Evolutionary conservation across 2,329 filamentous ascomycete genomes (phyloP).

Genomic region (Ophiostoma australiae): DNA sequence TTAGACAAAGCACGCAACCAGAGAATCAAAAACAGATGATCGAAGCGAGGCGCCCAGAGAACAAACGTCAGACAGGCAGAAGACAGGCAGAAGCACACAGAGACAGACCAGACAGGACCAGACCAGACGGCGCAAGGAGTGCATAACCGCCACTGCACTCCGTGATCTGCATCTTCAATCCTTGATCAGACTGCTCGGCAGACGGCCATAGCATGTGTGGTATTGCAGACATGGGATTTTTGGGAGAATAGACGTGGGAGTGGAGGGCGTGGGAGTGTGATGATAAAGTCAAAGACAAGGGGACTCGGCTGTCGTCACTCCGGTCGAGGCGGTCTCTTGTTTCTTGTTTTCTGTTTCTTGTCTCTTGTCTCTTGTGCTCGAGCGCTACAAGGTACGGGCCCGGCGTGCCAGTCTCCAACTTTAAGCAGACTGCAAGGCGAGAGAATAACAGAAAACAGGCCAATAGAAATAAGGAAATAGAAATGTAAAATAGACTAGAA

Average conservation of each 20-base stretch:
- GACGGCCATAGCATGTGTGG: neutral
- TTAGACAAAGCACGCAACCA: conserved; percentile 16
- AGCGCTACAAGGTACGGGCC: neutral
- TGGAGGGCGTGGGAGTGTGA: neutral
- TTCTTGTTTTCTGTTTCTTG: no score
- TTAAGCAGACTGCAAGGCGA: neutral
- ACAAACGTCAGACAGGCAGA: no score
- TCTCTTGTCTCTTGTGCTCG: neutral
- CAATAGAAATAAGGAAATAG: neutral
- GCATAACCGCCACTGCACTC: neutral
- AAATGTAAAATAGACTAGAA: neutral
- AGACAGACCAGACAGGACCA: neutral
- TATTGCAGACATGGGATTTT: neutral
- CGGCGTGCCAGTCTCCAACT: neutral
- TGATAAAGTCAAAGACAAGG: neutral
- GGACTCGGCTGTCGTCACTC: neutral
- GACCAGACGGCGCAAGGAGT: neutral
- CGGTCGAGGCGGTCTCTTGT: neutral
- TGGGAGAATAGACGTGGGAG: neutral
- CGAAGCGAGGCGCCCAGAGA: neutral
- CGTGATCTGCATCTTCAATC: neutral
- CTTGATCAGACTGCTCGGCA: neutral
- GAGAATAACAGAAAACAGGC: neutral
- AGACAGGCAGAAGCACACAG: no score
- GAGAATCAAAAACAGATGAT: conserved; percentile 20